Conservation (phyloP, 2,329 filamentous ascomycete genomes). For the Ophiostoma himal-ulmi region DNA sequence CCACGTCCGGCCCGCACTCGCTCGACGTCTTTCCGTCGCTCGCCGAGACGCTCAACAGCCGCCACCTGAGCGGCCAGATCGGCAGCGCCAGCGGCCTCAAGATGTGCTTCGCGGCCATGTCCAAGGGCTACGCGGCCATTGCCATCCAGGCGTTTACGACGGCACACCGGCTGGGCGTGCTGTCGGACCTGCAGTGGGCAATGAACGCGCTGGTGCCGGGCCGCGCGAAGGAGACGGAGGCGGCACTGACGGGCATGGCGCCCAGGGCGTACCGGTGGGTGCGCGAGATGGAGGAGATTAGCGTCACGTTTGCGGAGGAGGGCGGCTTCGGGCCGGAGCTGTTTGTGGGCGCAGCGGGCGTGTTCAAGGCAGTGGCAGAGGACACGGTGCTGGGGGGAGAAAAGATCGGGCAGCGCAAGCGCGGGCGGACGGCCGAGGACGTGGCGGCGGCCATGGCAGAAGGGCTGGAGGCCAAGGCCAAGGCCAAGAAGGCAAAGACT, state of each 20-base stretch:
- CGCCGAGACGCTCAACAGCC: constrained; percentile 41
- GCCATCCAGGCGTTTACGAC: constrained; percentile 67
- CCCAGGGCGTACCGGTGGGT: constrained; percentile 76
- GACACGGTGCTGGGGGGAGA: constrained; percentile 56
- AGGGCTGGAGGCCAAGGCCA: constrained; percentile 25
- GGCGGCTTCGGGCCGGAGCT: constrained; percentile 54
- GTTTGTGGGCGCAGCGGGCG: constrained; percentile 54
- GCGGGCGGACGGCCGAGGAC: constrained; percentile 48
- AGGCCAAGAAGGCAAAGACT: constrained; percentile 21
- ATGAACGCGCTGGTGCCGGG: constrained; percentile 47
- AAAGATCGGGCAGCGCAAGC: constrained; percentile 50
- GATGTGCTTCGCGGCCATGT: constrained; percentile 58
- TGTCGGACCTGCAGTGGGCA: constrained; percentile 52
- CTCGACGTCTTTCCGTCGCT: constrained; percentile 35
- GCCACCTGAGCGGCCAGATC: constrained; percentile 44
- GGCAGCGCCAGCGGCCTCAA: constrained; percentile 57
- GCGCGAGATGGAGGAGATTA: constrained; percentile 71
- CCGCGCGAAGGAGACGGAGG: constrained; percentile 43
- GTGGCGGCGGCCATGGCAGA: constrained; percentile 27
- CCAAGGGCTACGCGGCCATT: constrained; percentile 62
- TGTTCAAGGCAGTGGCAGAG: constrained; percentile 57
- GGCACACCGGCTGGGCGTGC: constrained; percentile 57
- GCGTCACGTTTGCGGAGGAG: constrained; percentile 58
- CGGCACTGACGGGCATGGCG: constrained; percentile 48
- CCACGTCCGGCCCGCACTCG: constrained; percentile 43